Base-by-base conservation (phyloP, 371 early-diverging fungal species). In the Syncephalastrum monosporum region DNA sequence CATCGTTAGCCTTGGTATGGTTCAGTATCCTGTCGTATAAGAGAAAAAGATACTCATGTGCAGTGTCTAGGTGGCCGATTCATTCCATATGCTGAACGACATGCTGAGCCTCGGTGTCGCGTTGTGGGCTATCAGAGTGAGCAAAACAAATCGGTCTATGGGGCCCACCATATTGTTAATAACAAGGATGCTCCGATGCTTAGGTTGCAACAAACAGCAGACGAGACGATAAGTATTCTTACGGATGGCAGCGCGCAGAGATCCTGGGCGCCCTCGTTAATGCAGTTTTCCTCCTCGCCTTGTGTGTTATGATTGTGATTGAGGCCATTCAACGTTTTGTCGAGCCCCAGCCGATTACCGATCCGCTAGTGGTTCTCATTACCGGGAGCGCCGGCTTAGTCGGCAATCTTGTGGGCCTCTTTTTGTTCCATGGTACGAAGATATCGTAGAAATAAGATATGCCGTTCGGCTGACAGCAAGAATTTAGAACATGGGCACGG, bases 11-110 rank as follows among this genome's bases (percentile, higher is more conserved):
- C 8, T 81, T 96, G 71, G 78, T 77, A 74, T 59, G 53, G 12
- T 42, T 21, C 17, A 5, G 19, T 23, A 33, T 19, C 23, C 25
- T 24, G 6, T 5, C 25, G 13, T n/a, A 13, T 43, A 10, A 4
- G 23, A 42, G 19, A 4, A 19, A 5, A 42, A 42, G 21, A 2
- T 3, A 33, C 38, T 33, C 10, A 33, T 10, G 38, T 2, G 16
- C 53, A 50, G 10, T 15, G 47, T 6, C 21, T 51, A 77, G 58
- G 75, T 96, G n/a, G 95, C 95, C 1, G 96, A 96, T 73, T 86
- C 92, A 1, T 96, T 93, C 80, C 96, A 96, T 69, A 93, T 94
- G 94, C 72, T 94, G 46, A 89, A 85, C 56, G 96, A 96, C 72
- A 80, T 95, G 29, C 64, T 92, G 7, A 81, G 89, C 42, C 82